Percentiles rank a stretch among this genome's conserved stretches.
Conservation (phyloP, 306 rosid species). For the Datisca glomerata region DNA sequence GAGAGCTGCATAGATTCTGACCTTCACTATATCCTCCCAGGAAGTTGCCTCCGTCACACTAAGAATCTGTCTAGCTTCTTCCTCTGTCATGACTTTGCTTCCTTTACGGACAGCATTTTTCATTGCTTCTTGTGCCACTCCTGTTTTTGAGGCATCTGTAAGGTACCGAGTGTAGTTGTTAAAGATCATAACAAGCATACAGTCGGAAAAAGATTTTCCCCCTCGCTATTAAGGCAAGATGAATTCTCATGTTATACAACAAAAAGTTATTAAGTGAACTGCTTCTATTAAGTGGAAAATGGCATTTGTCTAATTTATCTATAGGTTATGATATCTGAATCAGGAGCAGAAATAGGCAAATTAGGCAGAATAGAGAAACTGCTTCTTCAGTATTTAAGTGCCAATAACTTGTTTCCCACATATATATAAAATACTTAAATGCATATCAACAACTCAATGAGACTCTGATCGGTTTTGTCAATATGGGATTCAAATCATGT, state of each 20-base stretch:
- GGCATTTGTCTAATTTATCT: no score
- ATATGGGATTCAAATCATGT: no score
- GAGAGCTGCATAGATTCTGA: conserved; percentile 1
- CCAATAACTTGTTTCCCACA: no score
- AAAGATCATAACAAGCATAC: neutral
- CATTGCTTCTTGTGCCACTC: conserved; percentile 56
- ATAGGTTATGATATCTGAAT: no score
- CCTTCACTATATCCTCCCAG: conserved; percentile 82
- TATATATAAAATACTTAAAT: no score
- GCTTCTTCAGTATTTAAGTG: no score
- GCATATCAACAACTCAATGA: no score
- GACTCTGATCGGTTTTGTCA: no score
- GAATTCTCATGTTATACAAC: neutral
- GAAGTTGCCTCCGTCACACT: conserved; percentile 60
- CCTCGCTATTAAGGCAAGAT: neutral
- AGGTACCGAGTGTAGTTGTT: neutral
- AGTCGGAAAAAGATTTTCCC: neutral
- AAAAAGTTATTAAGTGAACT: neutral
- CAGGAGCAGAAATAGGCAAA: no score
- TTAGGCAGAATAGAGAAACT: no score
- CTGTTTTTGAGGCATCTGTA: conserved; percentile 47
- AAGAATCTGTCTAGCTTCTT: conserved; percentile 90
- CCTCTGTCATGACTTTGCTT: conserved; percentile 57
- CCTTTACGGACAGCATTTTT: conserved; percentile 35
- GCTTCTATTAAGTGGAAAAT: neutral